Base-by-base conservation (phyloP, 1,284 basidiomycete species). In the Cutaneotrichosporon sp. region DNA sequence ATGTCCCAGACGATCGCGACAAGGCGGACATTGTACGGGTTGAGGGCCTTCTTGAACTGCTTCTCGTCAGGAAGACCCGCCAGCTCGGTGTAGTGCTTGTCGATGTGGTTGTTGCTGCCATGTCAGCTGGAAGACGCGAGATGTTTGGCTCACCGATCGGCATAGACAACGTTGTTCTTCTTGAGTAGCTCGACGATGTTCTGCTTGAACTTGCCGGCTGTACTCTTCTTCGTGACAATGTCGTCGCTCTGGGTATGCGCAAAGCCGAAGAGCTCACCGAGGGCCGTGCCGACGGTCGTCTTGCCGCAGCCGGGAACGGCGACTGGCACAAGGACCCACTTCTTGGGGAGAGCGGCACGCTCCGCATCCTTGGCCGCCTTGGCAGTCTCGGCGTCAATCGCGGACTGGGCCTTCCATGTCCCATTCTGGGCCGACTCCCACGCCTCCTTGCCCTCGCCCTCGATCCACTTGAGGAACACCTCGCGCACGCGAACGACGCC, bases 291-390 rank as follows among this genome's bases (percentile, higher is more conserved):
- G 11, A 99, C 82, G 0, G 89, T 81, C 0, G 97, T 99, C 83
- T 99, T 99, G 88, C 95, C 95, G 74, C 89, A 92, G 3, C 95
- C 95, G 24, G 94, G 95, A 47, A 98, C 86, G 3, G 93, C 94
- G 20, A 98, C 81, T 0, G 97, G 94, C 0, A 94, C 83, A 58
- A 99, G 86, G 59, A 98, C 82, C 0, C 88, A 92, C 80, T 95
- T 94, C n/a, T 88, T 66, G 80, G 76, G 68, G 52, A 80, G 72
- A 14, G 70, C 63, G 25, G 65, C 58, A 55, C 69, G 73, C 50
- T 60, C 65, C 7, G 60, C 61, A 9, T 66, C 69, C 45, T 66
- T 60, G 9, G 54, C 63, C 1, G 63, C 49, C 56, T 64, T 56
- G 43, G 66, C 65, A 51, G 65, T 66, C 52, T 63, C 67, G 2